phyloP scores from a whole-genome alignment of 805 yeast species.

The Clavispora phyllophila region DNA sequence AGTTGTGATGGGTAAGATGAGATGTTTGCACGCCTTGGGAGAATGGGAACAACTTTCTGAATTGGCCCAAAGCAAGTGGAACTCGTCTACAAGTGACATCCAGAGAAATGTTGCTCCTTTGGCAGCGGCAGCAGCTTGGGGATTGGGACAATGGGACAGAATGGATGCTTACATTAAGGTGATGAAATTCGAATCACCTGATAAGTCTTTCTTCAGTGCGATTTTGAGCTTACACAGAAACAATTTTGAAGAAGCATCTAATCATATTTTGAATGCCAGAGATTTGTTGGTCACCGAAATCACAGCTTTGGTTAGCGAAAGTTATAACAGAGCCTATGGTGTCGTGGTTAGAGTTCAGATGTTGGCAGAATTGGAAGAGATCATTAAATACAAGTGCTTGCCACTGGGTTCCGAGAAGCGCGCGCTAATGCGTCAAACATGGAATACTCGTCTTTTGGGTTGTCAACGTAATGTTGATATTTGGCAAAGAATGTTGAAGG shows the following conservation, averaged over 20 bases:
- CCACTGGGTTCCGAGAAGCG: conserved; percentile 82
- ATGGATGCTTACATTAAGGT: conserved; percentile 89
- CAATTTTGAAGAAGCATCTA: conserved; percentile 74
- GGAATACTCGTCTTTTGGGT: conserved; percentile 89
- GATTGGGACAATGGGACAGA: conserved; percentile 92
- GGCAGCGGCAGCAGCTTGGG: conserved; percentile 99
- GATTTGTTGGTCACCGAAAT: conserved; percentile 88
- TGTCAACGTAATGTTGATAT: conserved; percentile 96
- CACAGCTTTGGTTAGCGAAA: conserved; percentile 90
- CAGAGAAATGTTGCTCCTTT: conserved; percentile 87
- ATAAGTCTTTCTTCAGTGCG: conserved; percentile 91
- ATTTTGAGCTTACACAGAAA: conserved; percentile 80
- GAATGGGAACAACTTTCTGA: conserved; percentile 94
- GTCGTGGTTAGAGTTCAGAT: conserved; percentile 96
- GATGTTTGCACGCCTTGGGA: conserved; percentile 96
- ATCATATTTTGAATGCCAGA: conserved; percentile 78
- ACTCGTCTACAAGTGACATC: conserved; percentile 61
- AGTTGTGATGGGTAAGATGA: conserved; percentile 94
- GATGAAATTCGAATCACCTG: conserved; percentile 90
- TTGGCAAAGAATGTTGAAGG: conserved; percentile 96
- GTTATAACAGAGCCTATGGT: conserved; percentile 93
- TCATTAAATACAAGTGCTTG: conserved; percentile 78
- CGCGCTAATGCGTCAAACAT: conserved; percentile 75
- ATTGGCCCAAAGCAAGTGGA: conserved; percentile 85
- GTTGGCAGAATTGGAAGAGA: conserved; percentile 95